Base-by-base conservation (phyloP, 2,329 filamentous ascomycete genomes). In the Septoria linicola region DNA sequence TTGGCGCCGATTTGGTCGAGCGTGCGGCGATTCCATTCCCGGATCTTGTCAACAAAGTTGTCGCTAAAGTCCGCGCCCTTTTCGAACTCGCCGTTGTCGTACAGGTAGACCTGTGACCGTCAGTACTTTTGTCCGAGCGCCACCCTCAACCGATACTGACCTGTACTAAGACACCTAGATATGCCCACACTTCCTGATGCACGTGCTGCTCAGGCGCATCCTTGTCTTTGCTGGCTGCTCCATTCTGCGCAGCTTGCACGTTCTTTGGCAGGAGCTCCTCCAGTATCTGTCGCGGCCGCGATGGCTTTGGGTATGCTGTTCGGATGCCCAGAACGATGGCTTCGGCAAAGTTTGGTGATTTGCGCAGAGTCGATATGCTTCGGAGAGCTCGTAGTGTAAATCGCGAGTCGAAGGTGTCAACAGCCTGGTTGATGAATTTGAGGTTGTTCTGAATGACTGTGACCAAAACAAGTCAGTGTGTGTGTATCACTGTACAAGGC, bases 401-500 rank as follows among this genome's bases (percentile, higher is more conserved):
- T 76, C 93, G 85, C 53, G 91, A 84, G 74, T 99, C 93, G 72
- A 97, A 99, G 64, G 95, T 83, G 59, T 85, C 80, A 59, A 99
- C 92, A 60, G 91, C 93, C 66, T 90, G 87, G 67, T 96, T 91
- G 67, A 99, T 81, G 59, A 99, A 81, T 45, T 83, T 82, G 69
- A 96, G 96, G 75, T 95, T 96, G 79, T 82, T 85, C 75, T 91
- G 93, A 76, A 99, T 95, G 72, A 96, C 93, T 97, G 68, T 19
- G 20, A 30, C 16, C 17, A 19, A n/a, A 17, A 20, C 17, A 11
- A 13, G 27, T 48, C 31, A 48, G 44, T 35, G 21, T 32, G 32
- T 39, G 31, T 23, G 14, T 47, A 14, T 39, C 32, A 20, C 3
- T 20, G 48, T 49, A 37, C 37, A 45, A 54, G 56, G 54, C 51